Percentiles rank a stretch among this genome's conserved stretches.
These are phyloP conservation scores for Artemisia tridentata DNA, from an alignment of 129 eudicot genomes.

Conservation along the genomic window DNA sequence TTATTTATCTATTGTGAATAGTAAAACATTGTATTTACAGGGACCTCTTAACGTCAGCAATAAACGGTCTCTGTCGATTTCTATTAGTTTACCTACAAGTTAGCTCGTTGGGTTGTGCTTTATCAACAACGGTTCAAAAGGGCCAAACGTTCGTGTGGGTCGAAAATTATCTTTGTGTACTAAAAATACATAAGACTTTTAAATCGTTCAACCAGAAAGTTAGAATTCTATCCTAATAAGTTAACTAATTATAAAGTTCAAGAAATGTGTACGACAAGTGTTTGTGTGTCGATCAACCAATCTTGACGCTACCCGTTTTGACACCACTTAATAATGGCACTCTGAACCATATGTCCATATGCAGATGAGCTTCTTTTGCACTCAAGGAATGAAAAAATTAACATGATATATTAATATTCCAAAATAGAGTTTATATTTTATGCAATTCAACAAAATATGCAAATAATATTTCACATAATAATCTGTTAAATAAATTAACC, in stretches of 20 bases:
- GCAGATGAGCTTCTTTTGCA: not conserved
- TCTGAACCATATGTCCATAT: not conserved
- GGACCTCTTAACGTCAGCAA: not conserved
- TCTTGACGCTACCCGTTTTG: too few relatives aligned
- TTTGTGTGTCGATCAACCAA: too few relatives aligned
- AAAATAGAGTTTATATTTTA: not conserved
- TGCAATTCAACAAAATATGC: not conserved
- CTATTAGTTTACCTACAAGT: not conserved
- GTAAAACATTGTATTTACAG: not conserved
- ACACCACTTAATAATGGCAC: not conserved
- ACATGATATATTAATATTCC: not conserved
- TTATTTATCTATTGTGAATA: slow-evolving; percentile 12
- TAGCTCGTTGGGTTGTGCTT: too few relatives aligned
- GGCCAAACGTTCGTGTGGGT: not conserved
- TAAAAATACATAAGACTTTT: too few relatives aligned
- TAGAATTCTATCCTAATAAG: too few relatives aligned
- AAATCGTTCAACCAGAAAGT: too few relatives aligned
- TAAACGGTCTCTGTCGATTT: not conserved
- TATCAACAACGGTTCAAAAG: not conserved
- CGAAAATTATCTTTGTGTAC: not conserved
- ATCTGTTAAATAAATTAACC: not conserved
- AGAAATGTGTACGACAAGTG: too few relatives aligned
- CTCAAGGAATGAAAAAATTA: not conserved
- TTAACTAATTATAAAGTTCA: too few relatives aligned
- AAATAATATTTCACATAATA: not conserved